These are phyloP conservation scores for Tieghemiomyces parasiticus DNA, from an alignment of 192 early-diverging fungal genomes.

Conservation along the genomic window DNA sequence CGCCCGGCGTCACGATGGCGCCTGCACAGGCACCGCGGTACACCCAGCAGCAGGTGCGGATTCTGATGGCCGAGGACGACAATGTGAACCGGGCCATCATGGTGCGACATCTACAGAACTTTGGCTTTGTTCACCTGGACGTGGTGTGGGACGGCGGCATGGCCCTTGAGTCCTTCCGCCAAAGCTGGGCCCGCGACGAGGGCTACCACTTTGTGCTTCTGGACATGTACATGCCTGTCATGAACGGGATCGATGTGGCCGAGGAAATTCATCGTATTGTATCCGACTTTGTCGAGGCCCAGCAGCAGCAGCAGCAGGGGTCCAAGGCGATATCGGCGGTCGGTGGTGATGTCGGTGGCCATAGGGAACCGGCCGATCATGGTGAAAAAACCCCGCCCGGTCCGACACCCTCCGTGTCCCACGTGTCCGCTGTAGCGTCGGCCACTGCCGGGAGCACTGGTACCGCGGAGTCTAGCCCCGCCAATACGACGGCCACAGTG, in stretches of 20 bases:
- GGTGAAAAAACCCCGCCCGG: no score
- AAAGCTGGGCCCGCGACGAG: neutral
- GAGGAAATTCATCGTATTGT: neutral
- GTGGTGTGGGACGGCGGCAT: neutral
- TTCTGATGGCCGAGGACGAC: slow-evolving; percentile 6
- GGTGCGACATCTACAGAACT: slow-evolving; percentile 5
- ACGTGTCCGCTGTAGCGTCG: neutral
- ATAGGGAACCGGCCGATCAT: no score
- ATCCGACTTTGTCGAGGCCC: no score
- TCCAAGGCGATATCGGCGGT: no score
- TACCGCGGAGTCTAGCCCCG: no score
- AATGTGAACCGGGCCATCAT: slow-evolving; percentile 7
- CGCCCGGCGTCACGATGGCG: no score
- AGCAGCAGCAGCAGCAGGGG: no score
- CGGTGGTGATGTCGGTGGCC: no score
- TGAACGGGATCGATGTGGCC: slow-evolving; percentile 8
- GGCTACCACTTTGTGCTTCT: slow-evolving; percentile 9
- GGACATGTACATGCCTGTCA: slow-evolving; percentile 8
- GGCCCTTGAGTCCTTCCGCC: neutral
- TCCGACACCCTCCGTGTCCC: no score
- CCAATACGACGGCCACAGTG: neutral
- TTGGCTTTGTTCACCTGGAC: slow-evolving; percentile 8
- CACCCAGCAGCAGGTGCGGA: neutral
- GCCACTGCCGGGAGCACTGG: no score
- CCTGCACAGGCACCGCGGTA: no score